Percentiles rank a stretch among this genome's conserved stretches.
phyloP scores from a whole-genome alignment of 2,329 filamentous ascomycete species.

The Fusarium sp. region DNA sequence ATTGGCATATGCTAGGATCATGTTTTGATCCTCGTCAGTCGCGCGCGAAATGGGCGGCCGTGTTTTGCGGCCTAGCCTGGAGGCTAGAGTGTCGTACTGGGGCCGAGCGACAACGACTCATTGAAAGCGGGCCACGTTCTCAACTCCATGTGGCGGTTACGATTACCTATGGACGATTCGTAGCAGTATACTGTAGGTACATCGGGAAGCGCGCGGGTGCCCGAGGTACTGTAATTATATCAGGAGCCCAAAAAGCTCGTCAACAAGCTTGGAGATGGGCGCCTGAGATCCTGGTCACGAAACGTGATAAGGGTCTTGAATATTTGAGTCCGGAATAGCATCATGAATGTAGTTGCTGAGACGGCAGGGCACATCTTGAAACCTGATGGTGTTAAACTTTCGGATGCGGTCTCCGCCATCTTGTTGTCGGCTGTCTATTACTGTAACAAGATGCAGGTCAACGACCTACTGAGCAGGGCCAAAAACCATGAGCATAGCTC shows the following conservation, averaged over 20 bases:
- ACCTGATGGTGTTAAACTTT: constrained; percentile 12
- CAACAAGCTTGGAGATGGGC: constrained; percentile 7
- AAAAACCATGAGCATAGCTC: constrained; percentile 5
- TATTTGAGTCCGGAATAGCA: constrained; percentile 23
- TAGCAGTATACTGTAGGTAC: constrained; percentile 11
- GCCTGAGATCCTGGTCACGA: not conserved
- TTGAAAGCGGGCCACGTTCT: constrained; percentile 51
- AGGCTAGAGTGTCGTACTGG: constrained; percentile 45
- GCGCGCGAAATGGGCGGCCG: constrained; percentile 46
- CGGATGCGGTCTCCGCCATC: constrained; percentile 10
- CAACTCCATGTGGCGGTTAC: constrained; percentile 50
- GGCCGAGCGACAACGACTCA: constrained; percentile 47
- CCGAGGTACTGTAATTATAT: constrained; percentile 25
- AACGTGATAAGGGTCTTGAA: not conserved
- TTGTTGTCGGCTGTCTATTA: constrained; percentile 1
- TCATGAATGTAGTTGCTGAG: constrained; percentile 11
- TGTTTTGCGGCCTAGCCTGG: constrained; percentile 43
- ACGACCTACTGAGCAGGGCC: constrained; percentile 4
- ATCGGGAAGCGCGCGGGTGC: constrained; percentile 35
- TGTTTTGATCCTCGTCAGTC: constrained; percentile 41
- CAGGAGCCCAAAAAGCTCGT: constrained; percentile 19
- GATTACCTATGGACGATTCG: constrained; percentile 35
- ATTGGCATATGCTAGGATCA: constrained; percentile 36
- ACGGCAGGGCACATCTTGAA: not conserved
- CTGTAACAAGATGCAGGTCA: constrained; percentile 11